phyloP scores from a whole-genome alignment of 2,329 filamentous ascomycete species.

The Aulographum hederae region DNA sequence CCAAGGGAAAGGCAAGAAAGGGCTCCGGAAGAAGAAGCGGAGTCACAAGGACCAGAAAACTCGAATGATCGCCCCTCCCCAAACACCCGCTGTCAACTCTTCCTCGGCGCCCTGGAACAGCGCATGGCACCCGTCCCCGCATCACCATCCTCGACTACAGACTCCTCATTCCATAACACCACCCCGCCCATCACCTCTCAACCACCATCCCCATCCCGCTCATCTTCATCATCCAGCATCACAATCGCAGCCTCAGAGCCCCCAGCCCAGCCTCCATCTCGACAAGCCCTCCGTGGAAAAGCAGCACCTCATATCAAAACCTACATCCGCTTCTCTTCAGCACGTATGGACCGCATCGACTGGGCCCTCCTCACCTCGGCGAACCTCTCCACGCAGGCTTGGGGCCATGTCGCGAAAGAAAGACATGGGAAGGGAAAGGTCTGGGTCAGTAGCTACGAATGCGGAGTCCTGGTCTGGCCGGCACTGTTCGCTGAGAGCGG shows the following conservation, averaged over 20 bases:
- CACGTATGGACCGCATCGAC: conserved; percentile 36
- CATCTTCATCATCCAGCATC: no score
- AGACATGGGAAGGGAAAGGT: conserved; percentile 38
- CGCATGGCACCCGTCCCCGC: not conserved
- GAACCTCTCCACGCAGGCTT: conserved; percentile 80
- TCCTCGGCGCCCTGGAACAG: not conserved
- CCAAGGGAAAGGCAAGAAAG: no score
- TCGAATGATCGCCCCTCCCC: conserved; percentile 4
- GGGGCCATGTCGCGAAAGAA: conserved; percentile 41
- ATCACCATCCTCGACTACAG: not conserved
- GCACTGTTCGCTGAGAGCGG: conserved; percentile 22
- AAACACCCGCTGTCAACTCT: no score
- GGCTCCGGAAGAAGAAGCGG: no score
- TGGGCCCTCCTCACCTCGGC: conserved; percentile 84
- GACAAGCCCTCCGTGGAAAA: conserved; percentile 20
- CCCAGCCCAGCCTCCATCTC: not conserved
- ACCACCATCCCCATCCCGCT: no score
- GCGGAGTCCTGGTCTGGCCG: conserved; percentile 73
- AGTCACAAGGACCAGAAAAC: no score
- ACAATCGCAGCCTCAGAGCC: not conserved
- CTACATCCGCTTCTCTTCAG: conserved; percentile 46
- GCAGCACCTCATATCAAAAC: conserved; percentile 85
- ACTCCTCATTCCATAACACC: not conserved
- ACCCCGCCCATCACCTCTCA: no score
- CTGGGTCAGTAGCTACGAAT: conserved; percentile 64